phyloP scores from a whole-genome alignment of 2,329 filamentous ascomycete species.

The Gyromitra esculenta region DNA sequence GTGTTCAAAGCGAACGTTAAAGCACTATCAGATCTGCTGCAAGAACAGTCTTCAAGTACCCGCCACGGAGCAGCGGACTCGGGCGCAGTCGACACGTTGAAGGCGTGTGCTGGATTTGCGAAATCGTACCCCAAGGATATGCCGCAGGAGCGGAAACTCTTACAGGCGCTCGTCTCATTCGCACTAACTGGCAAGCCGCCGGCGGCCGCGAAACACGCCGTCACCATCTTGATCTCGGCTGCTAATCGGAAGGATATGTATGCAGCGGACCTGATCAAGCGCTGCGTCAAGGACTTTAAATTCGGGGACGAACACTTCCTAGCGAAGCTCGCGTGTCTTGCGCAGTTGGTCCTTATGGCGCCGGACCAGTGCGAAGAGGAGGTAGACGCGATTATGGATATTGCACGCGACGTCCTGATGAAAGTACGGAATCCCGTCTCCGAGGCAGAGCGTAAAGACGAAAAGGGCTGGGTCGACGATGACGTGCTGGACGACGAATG shows the following conservation, averaged over 20 bases:
- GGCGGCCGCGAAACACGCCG: conserved; percentile 89
- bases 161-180: conserved; percentile 82
- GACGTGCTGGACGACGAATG: conserved; percentile 80
- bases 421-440: conserved; percentile 71
- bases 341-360: conserved; percentile 79
- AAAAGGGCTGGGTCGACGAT: conserved; percentile 71
- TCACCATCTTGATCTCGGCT: conserved; percentile 85
- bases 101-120: conserved; percentile 91
- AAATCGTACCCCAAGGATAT: conserved; percentile 86
- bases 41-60: conserved; percentile 72
- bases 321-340: conserved; percentile 75
- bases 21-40: conserved; percentile 86
- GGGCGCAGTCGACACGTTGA: conserved; percentile 85
- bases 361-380: conserved; percentile 63
- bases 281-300: conserved; percentile 76
- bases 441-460: conserved; percentile 68
- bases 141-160: conserved; percentile 80
- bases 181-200: conserved; percentile 82
- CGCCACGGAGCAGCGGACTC: conserved; percentile 66
- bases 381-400: conserved; percentile 68
- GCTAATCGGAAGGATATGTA: conserved; percentile 83
- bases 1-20: conserved; percentile 93
- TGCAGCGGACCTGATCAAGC: conserved; percentile 81
- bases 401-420: conserved; percentile 78
- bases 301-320: conserved; percentile 75